phyloP scores from a whole-genome alignment of 768 basidiomycete species.

The Leucosporidium scottii region DNA sequence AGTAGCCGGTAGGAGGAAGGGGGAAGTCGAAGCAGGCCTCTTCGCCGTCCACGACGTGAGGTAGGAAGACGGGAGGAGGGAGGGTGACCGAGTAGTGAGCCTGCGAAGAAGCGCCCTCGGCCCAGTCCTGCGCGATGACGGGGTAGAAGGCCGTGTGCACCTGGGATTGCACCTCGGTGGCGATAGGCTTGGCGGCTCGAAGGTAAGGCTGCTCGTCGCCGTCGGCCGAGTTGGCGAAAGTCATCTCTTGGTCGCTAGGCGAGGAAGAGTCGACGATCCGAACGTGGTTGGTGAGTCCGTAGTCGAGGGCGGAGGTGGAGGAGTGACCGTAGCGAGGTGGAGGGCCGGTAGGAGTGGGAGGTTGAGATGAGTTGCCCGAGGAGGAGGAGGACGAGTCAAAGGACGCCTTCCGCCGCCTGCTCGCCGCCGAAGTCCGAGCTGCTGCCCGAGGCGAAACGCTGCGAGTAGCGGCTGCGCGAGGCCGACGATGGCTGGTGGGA shows the following conservation, averaged over 20 bases:
- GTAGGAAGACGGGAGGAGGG: too few relatives aligned
- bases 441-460: not conserved
- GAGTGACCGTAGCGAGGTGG: not conserved
- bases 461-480: not conserved
- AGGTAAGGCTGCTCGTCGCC: not conserved
- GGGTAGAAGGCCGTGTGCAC: conserved; percentile 32
- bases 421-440: not conserved
- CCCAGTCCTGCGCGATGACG: conserved; percentile 28
- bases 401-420: conserved; percentile 14
- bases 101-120: conserved; percentile 18
- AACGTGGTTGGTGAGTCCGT: conserved; percentile 10
- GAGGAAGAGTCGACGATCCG: conserved; percentile 17
- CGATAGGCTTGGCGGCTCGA: not conserved
- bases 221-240: too few relatives aligned
- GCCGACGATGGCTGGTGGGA: conserved; percentile 8
- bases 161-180: not conserved
- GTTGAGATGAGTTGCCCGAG: conserved; percentile 18
- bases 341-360: conserved; percentile 20
- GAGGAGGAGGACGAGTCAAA: conserved; percentile 24
- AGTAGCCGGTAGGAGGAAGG: too few relatives aligned
- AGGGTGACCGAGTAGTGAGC: not conserved
- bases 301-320: not conserved
- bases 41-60: too few relatives aligned
- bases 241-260: too few relatives aligned
- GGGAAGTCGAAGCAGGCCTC: too few relatives aligned